These are phyloP conservation scores for Borealophlyctis nickersoniae DNA, from an alignment of 192 early-diverging fungal species.

Conservation along the genomic window DNA sequence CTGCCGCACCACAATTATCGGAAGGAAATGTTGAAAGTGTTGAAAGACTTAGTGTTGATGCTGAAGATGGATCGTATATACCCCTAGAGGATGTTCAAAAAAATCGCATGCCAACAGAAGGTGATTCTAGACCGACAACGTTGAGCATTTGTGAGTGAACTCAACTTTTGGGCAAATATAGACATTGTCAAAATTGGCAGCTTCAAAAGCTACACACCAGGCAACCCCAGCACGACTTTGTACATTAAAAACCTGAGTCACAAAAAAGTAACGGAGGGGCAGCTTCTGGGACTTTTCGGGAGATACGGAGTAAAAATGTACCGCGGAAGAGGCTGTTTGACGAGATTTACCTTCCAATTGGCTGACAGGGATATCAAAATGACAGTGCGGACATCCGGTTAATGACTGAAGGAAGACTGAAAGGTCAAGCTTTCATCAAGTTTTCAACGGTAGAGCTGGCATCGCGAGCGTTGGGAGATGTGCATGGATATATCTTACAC, in stretches of 20 bases:
- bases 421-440: conserved; percentile 46
- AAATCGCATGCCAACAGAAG: background rate
- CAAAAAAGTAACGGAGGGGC: conserved; percentile 32
- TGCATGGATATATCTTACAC: conserved; percentile 36
- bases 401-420: conserved; percentile 39
- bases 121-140: too few relatives aligned
- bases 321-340: background rate
- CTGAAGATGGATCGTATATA: background rate
- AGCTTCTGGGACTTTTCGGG: conserved; percentile 31
- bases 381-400: conserved; percentile 34
- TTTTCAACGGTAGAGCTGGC: conserved; percentile 33
- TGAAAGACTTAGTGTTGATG: too few relatives aligned
- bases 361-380: background rate
- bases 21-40: too few relatives aligned
- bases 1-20: too few relatives aligned
- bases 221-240: conserved; percentile 30
- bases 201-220: conserved; percentile 41
- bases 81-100: background rate
- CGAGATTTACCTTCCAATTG: background rate
- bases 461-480: conserved; percentile 27
- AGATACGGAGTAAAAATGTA: too few relatives aligned
- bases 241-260: conserved; percentile 46
- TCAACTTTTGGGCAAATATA: too few relatives aligned
- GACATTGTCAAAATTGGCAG: conserved; percentile 34
- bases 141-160: too few relatives aligned